phyloP scores from a whole-genome alignment of 1,139 yeast genomes.

The Magnusiomyces sp. region DNA sequence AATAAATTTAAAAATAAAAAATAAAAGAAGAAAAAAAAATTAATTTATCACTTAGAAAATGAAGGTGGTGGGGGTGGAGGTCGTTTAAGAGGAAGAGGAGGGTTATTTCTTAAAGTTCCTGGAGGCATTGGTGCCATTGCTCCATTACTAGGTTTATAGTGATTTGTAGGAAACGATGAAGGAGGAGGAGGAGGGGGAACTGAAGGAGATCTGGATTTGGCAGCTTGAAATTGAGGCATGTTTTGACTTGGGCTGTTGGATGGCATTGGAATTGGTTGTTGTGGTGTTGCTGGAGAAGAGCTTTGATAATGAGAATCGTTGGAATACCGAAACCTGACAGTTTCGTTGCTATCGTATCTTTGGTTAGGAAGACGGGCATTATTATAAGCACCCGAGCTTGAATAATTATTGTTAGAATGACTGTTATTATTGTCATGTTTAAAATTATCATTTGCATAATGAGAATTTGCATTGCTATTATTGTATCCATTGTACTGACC shows the following conservation, averaged over 20 bases:
- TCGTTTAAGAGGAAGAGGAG: constrained; percentile 11
- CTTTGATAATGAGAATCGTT: not conserved
- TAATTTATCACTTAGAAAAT: not conserved
- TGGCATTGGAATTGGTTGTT: not conserved
- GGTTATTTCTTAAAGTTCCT: not conserved
- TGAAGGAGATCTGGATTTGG: constrained; percentile 4
- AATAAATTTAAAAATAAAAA: not conserved
- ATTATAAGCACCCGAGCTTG: not conserved
- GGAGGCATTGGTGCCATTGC: not conserved
- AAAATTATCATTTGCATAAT: not conserved
- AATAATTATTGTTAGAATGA: not conserved
- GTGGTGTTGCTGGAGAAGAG: constrained; percentile 5
- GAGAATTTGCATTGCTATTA: constrained; percentile 4
- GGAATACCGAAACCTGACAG: not conserved
- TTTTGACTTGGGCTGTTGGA: not conserved
- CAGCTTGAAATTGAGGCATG: constrained; percentile 9
- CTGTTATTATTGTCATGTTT: not conserved
- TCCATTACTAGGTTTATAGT: no score
- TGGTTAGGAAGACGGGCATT: not conserved
- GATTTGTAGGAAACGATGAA: constrained; percentile 1
- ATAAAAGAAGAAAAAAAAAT: not conserved
- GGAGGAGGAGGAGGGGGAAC: constrained; percentile 7
- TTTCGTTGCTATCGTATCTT: not conserved
- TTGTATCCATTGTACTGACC: constrained; percentile 3
- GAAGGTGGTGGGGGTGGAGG: constrained; percentile 15